Base-by-base conservation (phyloP, 495 filamentous ascomycete species). In the Astrothelium macrocarpum region DNA sequence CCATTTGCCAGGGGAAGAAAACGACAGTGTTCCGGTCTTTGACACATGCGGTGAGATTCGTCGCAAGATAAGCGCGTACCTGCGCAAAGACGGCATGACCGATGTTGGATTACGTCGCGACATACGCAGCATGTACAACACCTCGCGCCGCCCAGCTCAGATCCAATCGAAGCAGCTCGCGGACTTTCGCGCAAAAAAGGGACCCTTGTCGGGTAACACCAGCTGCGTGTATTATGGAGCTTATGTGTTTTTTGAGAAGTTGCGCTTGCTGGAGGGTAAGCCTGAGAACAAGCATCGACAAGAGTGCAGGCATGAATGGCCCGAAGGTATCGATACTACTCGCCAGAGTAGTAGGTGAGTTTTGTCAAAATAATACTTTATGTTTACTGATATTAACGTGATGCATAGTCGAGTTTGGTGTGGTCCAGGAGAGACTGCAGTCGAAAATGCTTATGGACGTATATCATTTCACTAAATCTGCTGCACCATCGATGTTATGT, bases 191-290 rank as follows among this genome's bases (percentile, higher is more conserved):
- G 66, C 63, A 9, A 78, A 79, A 70, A 79, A 78, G 59, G 79
- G 82, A 1, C 60, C 78, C 0, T 65, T 66, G 53, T 65, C 68
- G 2, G 81, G 84, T 1, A 77, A 77, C 16, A 79, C 70, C 26
- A 72, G 60, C 32, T 62, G 49, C 0, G 73, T 80, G 5, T 84
- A 76, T 66, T 83, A 84, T 60, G 77, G 74, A n/a, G 74, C 76
- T 2, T 85, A 85, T 69, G 76, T 78, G 26, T 82, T 73, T 73
- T 85, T 85, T 62, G 84, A 86, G 74, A 87, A 86, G 77, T 46
- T 82, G 63, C 72, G 82, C 36, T 71, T 85, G 39, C 74, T 76
- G 53, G 76, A 82, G 67, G 75, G 74, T 9, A 84, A 82, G 75
- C 73, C 77, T 14, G 86, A 84, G 76, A 77, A 68, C 9, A 76